Evolutionary conservation across 2,329 filamentous ascomycete genomes (phyloP).

Genomic region (Grosmannia penicillata): DNA sequence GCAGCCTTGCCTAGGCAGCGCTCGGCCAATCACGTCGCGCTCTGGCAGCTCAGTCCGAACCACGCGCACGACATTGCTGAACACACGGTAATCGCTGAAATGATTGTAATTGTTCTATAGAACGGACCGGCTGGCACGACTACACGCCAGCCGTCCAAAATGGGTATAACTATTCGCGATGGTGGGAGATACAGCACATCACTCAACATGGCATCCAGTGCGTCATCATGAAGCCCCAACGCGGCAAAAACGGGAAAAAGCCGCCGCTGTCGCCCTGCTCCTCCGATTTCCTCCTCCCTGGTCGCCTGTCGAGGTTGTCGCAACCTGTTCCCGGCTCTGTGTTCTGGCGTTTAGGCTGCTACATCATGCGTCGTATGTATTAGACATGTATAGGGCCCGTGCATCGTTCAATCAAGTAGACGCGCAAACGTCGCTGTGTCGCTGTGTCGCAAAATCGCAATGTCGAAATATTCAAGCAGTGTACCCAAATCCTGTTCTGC

Average conservation of each 20-base stretch:
- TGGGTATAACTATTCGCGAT: slow-evolving; percentile 3
- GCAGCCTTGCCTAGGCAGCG: slow-evolving; percentile 2
- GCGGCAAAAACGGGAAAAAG: too few relatives aligned
- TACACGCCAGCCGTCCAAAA: slow-evolving; percentile 2
- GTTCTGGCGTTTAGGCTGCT: too few relatives aligned
- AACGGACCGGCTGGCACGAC: neutral
- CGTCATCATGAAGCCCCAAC: too few relatives aligned
- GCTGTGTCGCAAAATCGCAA: neutral
- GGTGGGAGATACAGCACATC: too few relatives aligned
- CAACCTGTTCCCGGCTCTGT: too few relatives aligned
- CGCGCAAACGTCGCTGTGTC: too few relatives aligned
- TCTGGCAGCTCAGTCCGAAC: too few relatives aligned
- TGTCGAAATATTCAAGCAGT: neutral
- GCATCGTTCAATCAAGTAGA: neutral
- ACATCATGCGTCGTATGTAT: neutral
- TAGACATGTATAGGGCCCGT: neutral
- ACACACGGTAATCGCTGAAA: neutral
- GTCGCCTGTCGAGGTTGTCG: too few relatives aligned
- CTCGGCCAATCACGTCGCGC: neutral
- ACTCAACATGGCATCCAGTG: too few relatives aligned
- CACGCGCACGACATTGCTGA: too few relatives aligned
- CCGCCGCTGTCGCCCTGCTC: too few relatives aligned
- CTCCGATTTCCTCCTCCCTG: too few relatives aligned
- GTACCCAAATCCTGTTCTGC: neutral
- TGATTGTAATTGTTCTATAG: slow-evolving; percentile 1